Percentiles rank a stretch among this genome's conserved stretches.
Evolutionary conservation across 1,139 yeast genomes (phyloP).

Genomic region (Suhomyces coccinellae): DNA sequence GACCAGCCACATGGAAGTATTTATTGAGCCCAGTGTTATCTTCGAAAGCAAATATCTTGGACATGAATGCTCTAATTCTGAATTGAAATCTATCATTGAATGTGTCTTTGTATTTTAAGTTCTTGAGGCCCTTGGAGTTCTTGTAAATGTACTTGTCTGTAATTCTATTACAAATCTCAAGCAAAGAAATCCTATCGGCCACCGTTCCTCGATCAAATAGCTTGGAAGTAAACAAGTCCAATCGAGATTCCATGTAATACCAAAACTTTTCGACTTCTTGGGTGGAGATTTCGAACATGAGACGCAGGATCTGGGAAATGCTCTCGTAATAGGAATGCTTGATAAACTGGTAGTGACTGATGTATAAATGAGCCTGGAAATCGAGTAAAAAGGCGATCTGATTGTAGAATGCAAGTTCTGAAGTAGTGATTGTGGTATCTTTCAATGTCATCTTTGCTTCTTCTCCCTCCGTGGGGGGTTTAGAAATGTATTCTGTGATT

Average conservation of each 20-base stretch:
- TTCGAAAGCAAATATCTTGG: conserved; percentile 38
- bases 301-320: conserved; percentile 23
- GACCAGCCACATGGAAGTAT: conserved; percentile 35
- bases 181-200: conserved; percentile 40
- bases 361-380: conserved; percentile 21
- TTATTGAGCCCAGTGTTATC: conserved; percentile 51
- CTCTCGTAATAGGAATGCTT: conserved; percentile 29
- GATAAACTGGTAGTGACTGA: conserved; percentile 13
- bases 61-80: conserved; percentile 37
- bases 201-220: conserved; percentile 32
- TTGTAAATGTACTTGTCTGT: conserved; percentile 33
- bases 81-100: conserved; percentile 41
- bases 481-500: conserved; percentile 7
- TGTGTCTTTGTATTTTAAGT: conserved; percentile 39
- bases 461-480: not conserved
- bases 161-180: conserved; percentile 41
- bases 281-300: conserved; percentile 25
- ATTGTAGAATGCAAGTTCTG: conserved; percentile 15
- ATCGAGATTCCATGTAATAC: conserved; percentile 40
- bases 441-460: not conserved
- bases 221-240: conserved; percentile 19
- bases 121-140: conserved; percentile 22
- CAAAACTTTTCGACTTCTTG: conserved; percentile 31
- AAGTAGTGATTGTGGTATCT: not conserved
- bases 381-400: conserved; percentile 26